These are phyloP conservation scores for Coniochaeta ligniaria DNA, from an alignment of 2,329 filamentous ascomycete genomes.

Conservation along the genomic window DNA sequence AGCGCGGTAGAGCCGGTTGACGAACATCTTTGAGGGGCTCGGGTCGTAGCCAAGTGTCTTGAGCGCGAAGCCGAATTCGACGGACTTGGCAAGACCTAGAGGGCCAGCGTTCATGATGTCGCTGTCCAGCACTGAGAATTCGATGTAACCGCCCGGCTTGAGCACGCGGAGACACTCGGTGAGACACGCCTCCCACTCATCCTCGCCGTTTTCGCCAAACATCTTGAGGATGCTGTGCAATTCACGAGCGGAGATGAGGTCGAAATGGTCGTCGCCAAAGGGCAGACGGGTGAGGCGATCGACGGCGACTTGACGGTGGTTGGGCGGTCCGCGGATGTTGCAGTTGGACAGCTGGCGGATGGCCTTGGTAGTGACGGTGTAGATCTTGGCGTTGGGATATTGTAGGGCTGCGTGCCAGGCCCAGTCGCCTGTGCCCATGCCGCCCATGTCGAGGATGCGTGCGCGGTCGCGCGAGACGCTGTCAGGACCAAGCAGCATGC, in stretches of 20 bases:
- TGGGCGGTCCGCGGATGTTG: constrained; percentile 74
- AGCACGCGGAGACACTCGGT: constrained; percentile 83
- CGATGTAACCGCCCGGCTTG: constrained; percentile 87
- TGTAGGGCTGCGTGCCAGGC: constrained; percentile 87
- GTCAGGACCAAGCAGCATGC: constrained; percentile 33
- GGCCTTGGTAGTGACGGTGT: constrained; percentile 74
- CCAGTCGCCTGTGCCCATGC: constrained; percentile 84
- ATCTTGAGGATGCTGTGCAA: constrained; percentile 80
- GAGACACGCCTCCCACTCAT: constrained; percentile 85
- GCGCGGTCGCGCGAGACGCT: constrained; percentile 40
- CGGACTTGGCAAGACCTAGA: constrained; percentile 71
- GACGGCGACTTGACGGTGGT: constrained; percentile 79
- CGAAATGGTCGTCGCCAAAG: constrained; percentile 80
- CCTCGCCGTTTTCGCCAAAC: constrained; percentile 56
- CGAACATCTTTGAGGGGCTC: constrained; percentile 71
- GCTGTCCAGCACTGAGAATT: constrained; percentile 84
- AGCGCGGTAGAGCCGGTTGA: constrained; percentile 63
- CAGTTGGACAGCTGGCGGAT: constrained; percentile 64
- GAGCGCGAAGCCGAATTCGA: constrained; percentile 88
- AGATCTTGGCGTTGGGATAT: constrained; percentile 78
- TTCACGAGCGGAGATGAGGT: constrained; percentile 83
- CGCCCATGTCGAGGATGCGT: constrained; percentile 79
- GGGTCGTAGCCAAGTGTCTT: constrained; percentile 88
- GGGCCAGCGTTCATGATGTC: constrained; percentile 83
- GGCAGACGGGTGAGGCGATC: constrained; percentile 72